Percentiles rank a stretch among this genome's conserved stretches.
Conservation (phyloP, 2,329 filamentous ascomycete genomes). For the Pseudocercospora fuligena region DNA sequence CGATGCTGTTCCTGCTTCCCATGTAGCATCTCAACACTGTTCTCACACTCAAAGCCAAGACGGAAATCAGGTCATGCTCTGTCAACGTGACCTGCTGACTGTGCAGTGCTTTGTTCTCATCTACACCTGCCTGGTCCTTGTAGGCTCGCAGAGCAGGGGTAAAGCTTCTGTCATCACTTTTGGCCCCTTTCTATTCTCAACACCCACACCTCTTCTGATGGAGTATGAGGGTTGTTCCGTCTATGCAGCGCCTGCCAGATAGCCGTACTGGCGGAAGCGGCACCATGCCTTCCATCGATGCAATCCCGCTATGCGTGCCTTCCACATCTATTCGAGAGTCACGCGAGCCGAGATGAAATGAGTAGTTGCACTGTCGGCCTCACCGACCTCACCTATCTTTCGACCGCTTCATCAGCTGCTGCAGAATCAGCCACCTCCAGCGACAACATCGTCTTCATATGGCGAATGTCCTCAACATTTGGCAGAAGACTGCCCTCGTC, state of each 20-base stretch:
- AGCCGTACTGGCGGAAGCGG: background rate
- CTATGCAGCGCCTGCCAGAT: background rate
- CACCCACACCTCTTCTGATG: background rate
- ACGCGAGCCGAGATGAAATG: no score
- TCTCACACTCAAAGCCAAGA: background rate
- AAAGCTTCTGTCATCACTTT: background rate
- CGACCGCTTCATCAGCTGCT: background rate
- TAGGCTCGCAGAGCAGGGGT: background rate
- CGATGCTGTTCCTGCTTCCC: background rate
- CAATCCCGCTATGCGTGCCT: background rate
- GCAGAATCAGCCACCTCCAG: slow-evolving; percentile 5
- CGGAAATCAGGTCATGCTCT: background rate
- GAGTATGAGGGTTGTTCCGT: background rate
- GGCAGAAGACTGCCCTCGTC: slow-evolving; percentile 12
- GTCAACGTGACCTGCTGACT: background rate
- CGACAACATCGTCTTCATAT: slow-evolving; percentile 20
- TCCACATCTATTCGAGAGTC: background rate
- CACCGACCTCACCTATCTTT: background rate
- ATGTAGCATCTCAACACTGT: background rate
- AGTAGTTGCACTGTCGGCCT: background rate
- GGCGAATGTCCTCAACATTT: slow-evolving; percentile 21
- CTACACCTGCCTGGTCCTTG: background rate
- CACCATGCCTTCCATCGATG: background rate
- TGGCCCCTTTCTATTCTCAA: background rate
- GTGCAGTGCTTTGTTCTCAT: background rate